These are phyloP conservation scores for Fusarium cyanostomum DNA, from an alignment of 2,329 filamentous ascomycete genomes.

Conservation along the genomic window DNA sequence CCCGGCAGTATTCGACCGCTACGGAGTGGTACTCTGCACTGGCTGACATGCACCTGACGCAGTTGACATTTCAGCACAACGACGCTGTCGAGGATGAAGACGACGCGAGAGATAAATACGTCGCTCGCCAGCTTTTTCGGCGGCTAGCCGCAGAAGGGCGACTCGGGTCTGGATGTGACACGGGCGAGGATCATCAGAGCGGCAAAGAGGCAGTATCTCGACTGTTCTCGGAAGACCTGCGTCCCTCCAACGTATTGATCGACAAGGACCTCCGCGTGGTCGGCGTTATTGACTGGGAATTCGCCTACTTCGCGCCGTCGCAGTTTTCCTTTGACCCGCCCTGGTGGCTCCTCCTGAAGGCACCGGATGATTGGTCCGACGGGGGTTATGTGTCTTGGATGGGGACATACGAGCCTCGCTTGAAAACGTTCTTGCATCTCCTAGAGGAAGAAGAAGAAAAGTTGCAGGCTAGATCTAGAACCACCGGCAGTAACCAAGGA, in stretches of 20 bases:
- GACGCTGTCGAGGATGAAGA: constrained; percentile 46
- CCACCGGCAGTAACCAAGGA: constrained; percentile 42
- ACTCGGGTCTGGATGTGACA: constrained; percentile 10
- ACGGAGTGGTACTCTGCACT: constrained; percentile 47
- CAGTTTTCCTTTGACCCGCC: constrained; percentile 49
- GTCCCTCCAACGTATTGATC: constrained; percentile 45
- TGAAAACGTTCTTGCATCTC: background rate
- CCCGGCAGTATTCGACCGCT: constrained; percentile 40
- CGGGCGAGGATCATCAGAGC: background rate
- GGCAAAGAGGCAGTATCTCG: constrained; percentile 16
- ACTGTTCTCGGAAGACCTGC: constrained; percentile 40
- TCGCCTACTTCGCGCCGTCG: constrained; percentile 47
- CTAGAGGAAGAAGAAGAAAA: background rate
- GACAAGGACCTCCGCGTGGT: constrained; percentile 40
- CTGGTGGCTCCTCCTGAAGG: constrained; percentile 51
- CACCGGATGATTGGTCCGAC: constrained; percentile 47
- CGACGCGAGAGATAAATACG: constrained; percentile 45
- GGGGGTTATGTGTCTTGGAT: constrained; percentile 44
- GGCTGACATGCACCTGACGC: constrained; percentile 49
- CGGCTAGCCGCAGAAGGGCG: constrained; percentile 32
- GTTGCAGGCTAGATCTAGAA: background rate
- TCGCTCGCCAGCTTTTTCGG: constrained; percentile 47
- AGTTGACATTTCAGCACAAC: constrained; percentile 52
- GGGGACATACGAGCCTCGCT: background rate
- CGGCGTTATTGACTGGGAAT: constrained; percentile 54